Conservation (phyloP, 2,329 filamentous ascomycete genomes). For the Ceratocystis variospora region DNA sequence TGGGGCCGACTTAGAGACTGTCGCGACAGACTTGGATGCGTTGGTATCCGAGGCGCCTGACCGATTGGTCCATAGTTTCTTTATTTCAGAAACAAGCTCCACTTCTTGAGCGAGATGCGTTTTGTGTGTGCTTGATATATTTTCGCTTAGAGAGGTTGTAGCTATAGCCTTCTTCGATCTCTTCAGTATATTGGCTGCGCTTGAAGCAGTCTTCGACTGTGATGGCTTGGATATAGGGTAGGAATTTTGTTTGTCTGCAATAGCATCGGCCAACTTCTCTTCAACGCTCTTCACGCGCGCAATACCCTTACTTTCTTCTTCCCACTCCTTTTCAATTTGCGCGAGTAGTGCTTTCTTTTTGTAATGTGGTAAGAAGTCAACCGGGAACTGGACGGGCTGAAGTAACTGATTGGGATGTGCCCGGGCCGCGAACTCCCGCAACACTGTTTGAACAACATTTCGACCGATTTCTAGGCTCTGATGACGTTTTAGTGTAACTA, state of each 20-base stretch:
- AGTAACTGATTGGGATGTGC: background rate
- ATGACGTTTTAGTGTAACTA: slow-evolving; percentile 4
- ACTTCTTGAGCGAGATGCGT: background rate
- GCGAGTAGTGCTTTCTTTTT: slow-evolving; percentile 13
- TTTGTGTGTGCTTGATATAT: background rate
- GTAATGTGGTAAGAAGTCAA: slow-evolving; percentile 13
- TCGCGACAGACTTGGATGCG: background rate
- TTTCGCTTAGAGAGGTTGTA: background rate
- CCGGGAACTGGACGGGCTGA: slow-evolving; percentile 13
- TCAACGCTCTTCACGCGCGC: background rate
- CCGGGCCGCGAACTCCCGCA: background rate
- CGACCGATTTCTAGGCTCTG: slow-evolving; percentile 11
- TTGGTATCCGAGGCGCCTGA: background rate
- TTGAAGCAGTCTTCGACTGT: background rate
- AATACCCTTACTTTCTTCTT: background rate
- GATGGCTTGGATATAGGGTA: background rate
- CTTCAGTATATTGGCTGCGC: background rate
- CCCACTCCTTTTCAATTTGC: slow-evolving; percentile 9
- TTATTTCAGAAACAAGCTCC: background rate
- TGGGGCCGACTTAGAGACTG: background rate
- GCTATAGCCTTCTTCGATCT: background rate
- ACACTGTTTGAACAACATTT: slow-evolving; percentile 4
- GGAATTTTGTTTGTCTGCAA: background rate
- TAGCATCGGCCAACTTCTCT: background rate
- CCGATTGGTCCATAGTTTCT: background rate